A percentile compares a stretch with the other conserved stretches of the same genome.
phyloP scores from a whole-genome alignment of 179 eudicot genomes.

The Beta macrorhiza region DNA sequence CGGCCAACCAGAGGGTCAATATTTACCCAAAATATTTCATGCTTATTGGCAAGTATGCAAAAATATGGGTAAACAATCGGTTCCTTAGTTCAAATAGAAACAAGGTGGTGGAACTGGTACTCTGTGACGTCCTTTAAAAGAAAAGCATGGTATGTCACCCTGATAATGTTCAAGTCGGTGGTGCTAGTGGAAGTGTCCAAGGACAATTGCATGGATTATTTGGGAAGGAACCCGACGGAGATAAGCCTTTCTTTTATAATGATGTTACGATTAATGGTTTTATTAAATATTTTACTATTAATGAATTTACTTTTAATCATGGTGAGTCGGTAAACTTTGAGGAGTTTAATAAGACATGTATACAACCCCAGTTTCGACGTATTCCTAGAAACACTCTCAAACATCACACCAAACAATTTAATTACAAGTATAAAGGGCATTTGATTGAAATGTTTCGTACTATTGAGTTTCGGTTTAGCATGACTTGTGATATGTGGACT shows the following conservation, averaged over 20 bases:
- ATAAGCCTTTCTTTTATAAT: neutral
- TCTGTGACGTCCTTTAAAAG: too few species aligned
- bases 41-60: too few species aligned
- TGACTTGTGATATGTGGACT: constrained; percentile 12
- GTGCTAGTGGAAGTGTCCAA: too few species aligned
- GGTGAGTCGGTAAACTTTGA: neutral
- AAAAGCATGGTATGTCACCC: too few species aligned
- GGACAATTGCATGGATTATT: neutral
- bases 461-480: neutral
- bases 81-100: too few species aligned
- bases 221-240: neutral
- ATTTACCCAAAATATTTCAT: too few species aligned
- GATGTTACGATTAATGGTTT: neutral
- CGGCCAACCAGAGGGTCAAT: too few species aligned
- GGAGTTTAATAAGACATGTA: too few species aligned
- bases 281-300: neutral
- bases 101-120: too few species aligned
- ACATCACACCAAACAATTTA: neutral
- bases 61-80: too few species aligned
- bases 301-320: neutral
- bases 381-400: neutral
- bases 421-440: neutral
- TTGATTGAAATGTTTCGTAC: constrained; percentile 6
- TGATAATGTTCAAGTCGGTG: too few species aligned
- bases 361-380: neutral